phyloP scores from a whole-genome alignment of 2,329 filamentous ascomycete species.

The Didymella glomerata region DNA sequence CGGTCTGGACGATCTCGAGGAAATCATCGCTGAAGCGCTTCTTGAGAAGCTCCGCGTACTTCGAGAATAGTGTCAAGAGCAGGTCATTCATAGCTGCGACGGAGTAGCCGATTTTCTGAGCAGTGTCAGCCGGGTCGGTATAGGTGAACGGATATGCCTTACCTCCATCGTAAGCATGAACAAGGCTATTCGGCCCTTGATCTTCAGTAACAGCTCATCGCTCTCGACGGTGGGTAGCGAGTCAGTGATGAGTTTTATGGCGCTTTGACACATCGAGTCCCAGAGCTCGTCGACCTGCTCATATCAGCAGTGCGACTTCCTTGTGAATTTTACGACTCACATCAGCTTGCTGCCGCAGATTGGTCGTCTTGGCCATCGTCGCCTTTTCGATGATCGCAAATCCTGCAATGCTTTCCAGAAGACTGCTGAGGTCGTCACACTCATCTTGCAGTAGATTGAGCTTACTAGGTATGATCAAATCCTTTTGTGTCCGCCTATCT shows the following conservation, averaged over 20 bases:
- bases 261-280: constrained; percentile 95
- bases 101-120: constrained; percentile 85
- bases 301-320: constrained; percentile 3
- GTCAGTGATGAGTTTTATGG: constrained; percentile 81
- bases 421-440: constrained; percentile 82
- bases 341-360: constrained; percentile 81
- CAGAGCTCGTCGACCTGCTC: constrained; percentile 90
- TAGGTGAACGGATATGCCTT: constrained; percentile 38
- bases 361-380: constrained; percentile 86
- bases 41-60: constrained; percentile 91
- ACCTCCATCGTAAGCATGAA: constrained; percentile 99
- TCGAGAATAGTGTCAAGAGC: constrained; percentile 87
- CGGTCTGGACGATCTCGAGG: constrained; percentile 86
- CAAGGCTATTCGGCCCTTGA: constrained; percentile 89
- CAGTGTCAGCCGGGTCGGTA: constrained; percentile 17
- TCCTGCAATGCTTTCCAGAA: constrained; percentile 92
- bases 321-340: constrained; percentile 58
- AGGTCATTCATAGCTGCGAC: constrained; percentile 83
- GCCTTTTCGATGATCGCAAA: constrained; percentile 97
- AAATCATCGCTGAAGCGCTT: constrained; percentile 94
- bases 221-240: constrained; percentile 82
- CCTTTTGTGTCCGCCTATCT: constrained; percentile 89
- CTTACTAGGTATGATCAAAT: constrained; percentile 79
- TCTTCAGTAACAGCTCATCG: constrained; percentile 89
- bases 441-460: constrained; percentile 84